Conservation (phyloP, 345 rosid genomes). For the Salix exigua region DNA sequence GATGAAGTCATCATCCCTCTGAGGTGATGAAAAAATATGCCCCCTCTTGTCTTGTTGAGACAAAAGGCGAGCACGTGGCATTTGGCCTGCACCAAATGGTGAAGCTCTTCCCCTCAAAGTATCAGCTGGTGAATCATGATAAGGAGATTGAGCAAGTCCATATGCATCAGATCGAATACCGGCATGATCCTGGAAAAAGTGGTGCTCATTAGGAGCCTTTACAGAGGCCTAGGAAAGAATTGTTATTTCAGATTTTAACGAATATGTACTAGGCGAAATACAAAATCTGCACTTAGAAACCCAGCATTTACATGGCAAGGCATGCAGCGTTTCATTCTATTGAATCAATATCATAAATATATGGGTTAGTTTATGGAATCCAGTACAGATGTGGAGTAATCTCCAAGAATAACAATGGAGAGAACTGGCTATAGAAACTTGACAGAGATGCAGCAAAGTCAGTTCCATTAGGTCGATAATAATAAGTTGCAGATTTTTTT, state of each 20-base stretch:
- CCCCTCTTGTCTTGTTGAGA: constrained; percentile 65
- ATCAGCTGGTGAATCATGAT: constrained; percentile 50
- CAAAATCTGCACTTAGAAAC: neutral
- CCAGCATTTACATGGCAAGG: constrained; percentile 2
- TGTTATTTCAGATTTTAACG: neutral
- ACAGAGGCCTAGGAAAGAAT: constrained; percentile 39
- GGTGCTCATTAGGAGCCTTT: constrained; percentile 61
- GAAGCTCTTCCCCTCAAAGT: constrained; percentile 47
- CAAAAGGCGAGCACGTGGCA: constrained; percentile 47
- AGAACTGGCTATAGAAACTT: neutral
- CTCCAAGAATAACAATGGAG: neutral
- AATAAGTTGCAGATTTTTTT: neutral
- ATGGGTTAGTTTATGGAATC: neutral
- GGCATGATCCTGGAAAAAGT: constrained; percentile 57
- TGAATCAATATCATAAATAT: neutral
- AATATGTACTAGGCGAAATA: neutral
- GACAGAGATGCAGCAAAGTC: neutral
- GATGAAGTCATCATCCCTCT: constrained; percentile 46
- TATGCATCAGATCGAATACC: constrained; percentile 42
- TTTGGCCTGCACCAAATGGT: constrained; percentile 48
- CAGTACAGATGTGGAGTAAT: neutral
- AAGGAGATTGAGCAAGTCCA: constrained; percentile 52
- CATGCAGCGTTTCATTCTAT: neutral
- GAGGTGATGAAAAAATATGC: constrained; percentile 46
- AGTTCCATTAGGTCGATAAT: neutral